These are phyloP conservation scores for Psidium guajava DNA, from an alignment of 345 rosid genomes.

Conservation along the genomic window DNA sequence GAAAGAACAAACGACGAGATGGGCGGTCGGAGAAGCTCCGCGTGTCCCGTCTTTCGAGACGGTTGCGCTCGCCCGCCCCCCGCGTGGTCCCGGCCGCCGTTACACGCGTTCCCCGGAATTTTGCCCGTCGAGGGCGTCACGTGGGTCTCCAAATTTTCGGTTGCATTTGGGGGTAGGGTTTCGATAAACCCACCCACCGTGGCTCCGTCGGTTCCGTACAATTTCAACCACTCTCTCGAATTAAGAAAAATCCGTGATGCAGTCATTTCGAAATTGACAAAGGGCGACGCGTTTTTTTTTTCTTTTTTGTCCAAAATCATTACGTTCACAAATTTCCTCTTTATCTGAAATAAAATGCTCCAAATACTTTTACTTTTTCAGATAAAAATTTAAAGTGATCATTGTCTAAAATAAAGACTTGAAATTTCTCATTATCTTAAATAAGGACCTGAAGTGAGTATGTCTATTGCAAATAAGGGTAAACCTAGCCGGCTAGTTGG, in stretches of 20 bases:
- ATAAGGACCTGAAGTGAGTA: too few relatives aligned
- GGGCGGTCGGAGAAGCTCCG: background rate
- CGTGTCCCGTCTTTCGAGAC: background rate
- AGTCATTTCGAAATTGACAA: background rate
- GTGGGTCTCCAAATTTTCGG: background rate
- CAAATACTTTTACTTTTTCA: too few relatives aligned
- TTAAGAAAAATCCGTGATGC: background rate
- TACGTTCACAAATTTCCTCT: too few relatives aligned
- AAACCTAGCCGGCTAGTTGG: too few relatives aligned
- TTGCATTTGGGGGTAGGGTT: background rate
- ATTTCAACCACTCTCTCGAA: background rate
- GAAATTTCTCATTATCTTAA: too few relatives aligned
- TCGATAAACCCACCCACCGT: background rate
- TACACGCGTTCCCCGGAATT: slow-evolving; percentile 1
- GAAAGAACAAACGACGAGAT: background rate
- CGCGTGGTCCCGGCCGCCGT: background rate
- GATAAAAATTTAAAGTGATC: too few relatives aligned
- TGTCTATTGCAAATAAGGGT: too few relatives aligned
- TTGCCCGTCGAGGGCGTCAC: background rate
- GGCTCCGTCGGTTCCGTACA: background rate
- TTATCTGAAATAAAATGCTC: too few relatives aligned
- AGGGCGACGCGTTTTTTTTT: background rate
- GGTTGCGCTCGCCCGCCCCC: background rate
- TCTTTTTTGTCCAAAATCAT: background rate
- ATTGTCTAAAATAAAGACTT: too few relatives aligned